phyloP scores from a whole-genome alignment of 2,329 filamentous ascomycete genomes.

The Hirsutella thompsonii region DNA sequence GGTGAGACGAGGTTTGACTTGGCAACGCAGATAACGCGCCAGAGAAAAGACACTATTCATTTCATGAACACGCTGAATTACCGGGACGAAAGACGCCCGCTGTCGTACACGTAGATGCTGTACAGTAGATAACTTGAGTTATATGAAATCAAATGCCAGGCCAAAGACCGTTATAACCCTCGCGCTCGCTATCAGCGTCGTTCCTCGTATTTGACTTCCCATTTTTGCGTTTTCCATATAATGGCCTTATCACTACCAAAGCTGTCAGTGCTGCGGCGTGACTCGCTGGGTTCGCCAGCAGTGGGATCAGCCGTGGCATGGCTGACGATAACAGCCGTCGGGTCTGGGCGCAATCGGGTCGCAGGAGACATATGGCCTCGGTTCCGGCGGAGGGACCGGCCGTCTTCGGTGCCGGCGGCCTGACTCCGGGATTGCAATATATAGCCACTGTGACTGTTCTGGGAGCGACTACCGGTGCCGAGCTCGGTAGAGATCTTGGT shows the following conservation, averaged over 20 bases:
- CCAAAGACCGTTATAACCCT: no score
- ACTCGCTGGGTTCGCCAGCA: slow-evolving; percentile 1
- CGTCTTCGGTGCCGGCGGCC: neutral
- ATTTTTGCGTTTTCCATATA: slow-evolving; percentile 4
- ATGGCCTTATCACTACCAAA: slow-evolving; percentile 7
- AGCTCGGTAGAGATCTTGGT: slow-evolving; percentile 6
- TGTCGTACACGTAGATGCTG: no score
- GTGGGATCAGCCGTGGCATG: slow-evolving; percentile 1
- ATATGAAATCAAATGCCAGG: no score
- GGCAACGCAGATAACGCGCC: no score
- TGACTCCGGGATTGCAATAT: slow-evolving; percentile 4
- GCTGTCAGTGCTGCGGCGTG: slow-evolving; percentile 5
- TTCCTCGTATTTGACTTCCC: slow-evolving; percentile 4
- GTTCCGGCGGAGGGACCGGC: neutral
- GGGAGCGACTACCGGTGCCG: slow-evolving; percentile 2
- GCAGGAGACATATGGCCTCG: neutral
- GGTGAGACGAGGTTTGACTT: no score
- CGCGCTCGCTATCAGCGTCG: neutral
- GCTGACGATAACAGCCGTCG: slow-evolving; percentile 1
- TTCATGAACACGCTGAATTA: no score
- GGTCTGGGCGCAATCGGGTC: slow-evolving; percentile 1
- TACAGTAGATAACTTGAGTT: no score
- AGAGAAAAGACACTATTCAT: no score
- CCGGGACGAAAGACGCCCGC: no score
- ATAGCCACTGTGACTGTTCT: slow-evolving; percentile 1